Evolutionary conservation across 345 rosid species (phyloP), one percentile per base, ranked within the genome.

Genomic region (Kernera saxatilis): DNA sequence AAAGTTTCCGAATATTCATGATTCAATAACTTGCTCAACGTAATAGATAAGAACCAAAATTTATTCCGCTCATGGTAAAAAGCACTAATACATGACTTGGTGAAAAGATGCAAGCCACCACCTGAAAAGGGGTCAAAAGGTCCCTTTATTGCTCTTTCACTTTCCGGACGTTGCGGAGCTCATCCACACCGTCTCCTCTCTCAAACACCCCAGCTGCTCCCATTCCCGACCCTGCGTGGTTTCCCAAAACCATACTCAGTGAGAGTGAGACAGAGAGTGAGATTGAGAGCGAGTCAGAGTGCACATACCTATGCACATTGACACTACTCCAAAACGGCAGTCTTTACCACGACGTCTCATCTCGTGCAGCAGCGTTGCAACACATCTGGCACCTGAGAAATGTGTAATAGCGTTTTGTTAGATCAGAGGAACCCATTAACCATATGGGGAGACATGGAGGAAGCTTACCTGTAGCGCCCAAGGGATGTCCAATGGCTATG

Each of bases 181-280:
- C 89, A 71, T 88, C 94, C 4, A 60, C 74, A 5, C 50, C 32
- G 53, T 81, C 98, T 22, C 97, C 97, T 49, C 93, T 84, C 77
- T 93, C 98, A 57, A 93, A 81, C 46, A 93, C 95, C 6, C 91
- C 97, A 0, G 97, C 98, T 30, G 97, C 98, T 21, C 98, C 98
- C 98, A 93, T 91, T 21, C 98, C 98, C 0, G 94, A 84, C 72
- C 98, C 98, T 90, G 90, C 77, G 54, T 0, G 8, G 48, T 75
- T 61, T 39, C 35, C 37, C 59, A 58, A 4, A 30, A 27, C 51
- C 27, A 26, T n/a, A 18, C 37, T 19, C 35, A n/a, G 73, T 30
- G 59, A 64, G 56, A 51, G 22, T 35, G 46, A 30, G 32, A 33
- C 40, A 18, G 9, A 0, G 55, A 33, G 11, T 36, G 29, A 15